Percentiles rank a stretch among this genome's conserved stretches.
Conservation (phyloP, 176 grass and related monocot genomes). For the Panicum miliaceum region DNA sequence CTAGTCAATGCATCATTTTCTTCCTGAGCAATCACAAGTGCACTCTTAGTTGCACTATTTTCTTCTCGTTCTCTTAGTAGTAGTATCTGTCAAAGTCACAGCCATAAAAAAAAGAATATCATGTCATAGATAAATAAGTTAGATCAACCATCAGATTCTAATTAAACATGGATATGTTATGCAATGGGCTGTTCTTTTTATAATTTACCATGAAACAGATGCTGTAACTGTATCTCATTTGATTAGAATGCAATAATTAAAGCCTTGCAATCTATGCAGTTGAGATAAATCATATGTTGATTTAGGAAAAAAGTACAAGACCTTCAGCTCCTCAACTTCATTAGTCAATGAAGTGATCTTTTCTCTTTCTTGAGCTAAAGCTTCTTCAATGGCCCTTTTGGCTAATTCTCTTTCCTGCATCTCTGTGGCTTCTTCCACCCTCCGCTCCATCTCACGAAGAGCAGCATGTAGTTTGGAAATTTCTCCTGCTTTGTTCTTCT, state of each 20-base stretch:
- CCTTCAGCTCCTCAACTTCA: constrained; percentile 67
- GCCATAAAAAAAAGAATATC: constrained; percentile 33
- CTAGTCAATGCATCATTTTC: constrained; percentile 49
- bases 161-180: not conserved
- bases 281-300: not conserved
- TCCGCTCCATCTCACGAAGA: constrained; percentile 61
- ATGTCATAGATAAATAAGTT: constrained; percentile 27
- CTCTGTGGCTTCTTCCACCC: constrained; percentile 54
- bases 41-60: constrained; percentile 55
- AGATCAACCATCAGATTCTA: constrained; percentile 18
- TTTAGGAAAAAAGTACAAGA: constrained; percentile 22
- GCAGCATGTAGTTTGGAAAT: constrained; percentile 60
- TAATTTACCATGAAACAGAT: constrained; percentile 11
- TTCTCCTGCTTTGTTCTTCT: constrained; percentile 66
- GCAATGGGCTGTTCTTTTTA: not conserved
- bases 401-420: constrained; percentile 59
- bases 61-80: constrained; percentile 62
- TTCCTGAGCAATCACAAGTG: constrained; percentile 48
- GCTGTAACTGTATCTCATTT: not conserved
- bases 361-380: constrained; percentile 65
- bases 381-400: constrained; percentile 63
- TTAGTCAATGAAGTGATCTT: constrained; percentile 50
- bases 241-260: constrained; percentile 8
- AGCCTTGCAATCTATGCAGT: not conserved
- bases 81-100: constrained; percentile 49